Evolutionary conservation across 2,329 filamentous ascomycete species (phyloP), one percentile per base, ranked within the genome.

Genomic region (Fusarium temperatum): DNA sequence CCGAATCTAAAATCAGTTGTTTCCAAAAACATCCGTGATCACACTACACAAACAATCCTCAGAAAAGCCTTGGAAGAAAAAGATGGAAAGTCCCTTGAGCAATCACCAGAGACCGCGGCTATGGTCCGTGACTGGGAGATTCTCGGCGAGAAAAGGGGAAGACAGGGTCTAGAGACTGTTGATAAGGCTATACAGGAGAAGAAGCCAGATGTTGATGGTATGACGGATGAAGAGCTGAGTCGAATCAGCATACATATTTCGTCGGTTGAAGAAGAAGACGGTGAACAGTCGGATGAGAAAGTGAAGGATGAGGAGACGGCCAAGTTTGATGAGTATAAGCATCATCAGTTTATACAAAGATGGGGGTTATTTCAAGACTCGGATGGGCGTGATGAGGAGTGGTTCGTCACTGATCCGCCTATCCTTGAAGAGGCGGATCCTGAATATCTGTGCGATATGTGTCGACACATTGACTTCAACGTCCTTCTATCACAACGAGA

Each of bases 381-480:
- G 5, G 50, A 66, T 11, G 66, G 66, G 10, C 45, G 68, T 8
- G 61, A 70, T 30, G 68, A 71, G 14, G 55, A 70, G 42, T 71
- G 68, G 68, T 71, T 70, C 9, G 70, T 70, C 11, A 6, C 39
- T 3, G 24, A 59, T 24, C 61, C 55, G 4, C 38, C 41, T 24
- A 9, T 66, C 6, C 51, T 58, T 22, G 24, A 32, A 18, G 39
- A 57, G 9, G 36, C 26, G 7, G 36, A 70, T 15, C 39, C 56
- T 6, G 18, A 41, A 12, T 70, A 71, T 54, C 41, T 71, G 5
- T 71, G 68, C 51, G 50, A 45, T 18, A 71, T 71, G 68, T 71
- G 68, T 39, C 50, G 68, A 30, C 56, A 50, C 20, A 71, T 71
- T 17, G 55, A 71, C 24, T 71, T 70, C 26, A 41, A 8, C 17